phyloP scores from a whole-genome alignment of 495 filamentous ascomycete genomes.

The Astrothelium subdiscretum region DNA sequence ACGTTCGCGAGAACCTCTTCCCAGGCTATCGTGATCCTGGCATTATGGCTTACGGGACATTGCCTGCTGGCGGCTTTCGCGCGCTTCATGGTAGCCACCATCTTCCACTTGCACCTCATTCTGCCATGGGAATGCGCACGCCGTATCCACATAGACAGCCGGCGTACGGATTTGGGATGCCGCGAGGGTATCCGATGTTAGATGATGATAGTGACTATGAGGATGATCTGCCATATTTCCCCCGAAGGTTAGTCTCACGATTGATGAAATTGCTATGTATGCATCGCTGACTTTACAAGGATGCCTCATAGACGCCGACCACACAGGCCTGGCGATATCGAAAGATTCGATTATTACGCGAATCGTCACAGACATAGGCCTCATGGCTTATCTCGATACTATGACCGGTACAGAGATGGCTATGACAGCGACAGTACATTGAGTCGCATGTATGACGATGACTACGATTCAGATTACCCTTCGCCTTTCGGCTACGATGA shows the following conservation, averaged over 20 bases:
- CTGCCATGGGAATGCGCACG: not conserved
- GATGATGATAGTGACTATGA: not conserved
- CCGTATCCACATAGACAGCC: not conserved
- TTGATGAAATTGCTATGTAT: not conserved
- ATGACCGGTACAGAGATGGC: not conserved
- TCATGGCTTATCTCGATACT: not conserved
- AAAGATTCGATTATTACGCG: constrained; percentile 84
- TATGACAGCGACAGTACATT: not conserved
- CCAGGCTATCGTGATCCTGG: not conserved
- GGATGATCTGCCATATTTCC: not conserved
- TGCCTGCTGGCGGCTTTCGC: not conserved
- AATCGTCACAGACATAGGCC: not conserved
- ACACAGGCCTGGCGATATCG: constrained; percentile 41
- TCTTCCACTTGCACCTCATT: not conserved
- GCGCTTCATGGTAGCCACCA: not conserved
- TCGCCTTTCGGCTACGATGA: not conserved
- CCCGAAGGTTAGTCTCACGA: not conserved
- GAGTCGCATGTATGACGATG: not conserved
- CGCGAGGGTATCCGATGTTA: not conserved
- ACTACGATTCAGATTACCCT: not conserved
- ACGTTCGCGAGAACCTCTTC: not conserved
- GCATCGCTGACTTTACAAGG: not conserved
- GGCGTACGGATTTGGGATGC: not conserved
- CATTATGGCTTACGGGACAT: not conserved
- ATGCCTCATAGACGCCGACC: not conserved